Conservation (phyloP, 2,329 filamentous ascomycete genomes). For the Fusarium goolgardi region DNA sequence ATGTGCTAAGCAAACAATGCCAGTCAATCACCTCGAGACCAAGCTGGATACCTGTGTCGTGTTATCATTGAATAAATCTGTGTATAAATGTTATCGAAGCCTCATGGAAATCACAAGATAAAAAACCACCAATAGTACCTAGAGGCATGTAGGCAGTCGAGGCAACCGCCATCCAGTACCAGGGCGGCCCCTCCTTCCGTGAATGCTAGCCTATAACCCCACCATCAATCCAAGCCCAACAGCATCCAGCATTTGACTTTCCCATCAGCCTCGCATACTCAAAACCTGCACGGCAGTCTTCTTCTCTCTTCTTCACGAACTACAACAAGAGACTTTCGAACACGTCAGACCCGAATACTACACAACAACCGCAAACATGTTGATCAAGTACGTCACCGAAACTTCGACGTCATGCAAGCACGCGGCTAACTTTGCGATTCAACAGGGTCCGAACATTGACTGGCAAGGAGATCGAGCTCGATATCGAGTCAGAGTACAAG, state of each 20-base stretch:
- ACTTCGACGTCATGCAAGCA: slow-evolving; percentile 18
- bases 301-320: neutral
- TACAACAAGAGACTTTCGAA: neutral
- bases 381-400: slow-evolving; percentile 62
- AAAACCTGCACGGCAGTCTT: slow-evolving; percentile 10
- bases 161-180: slow-evolving; percentile 20
- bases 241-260: slow-evolving; percentile 24
- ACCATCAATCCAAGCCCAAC: slow-evolving; percentile 39
- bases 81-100: neutral
- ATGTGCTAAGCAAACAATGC: neutral
- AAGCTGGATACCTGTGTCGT: neutral
- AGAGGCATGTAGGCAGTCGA: neutral
- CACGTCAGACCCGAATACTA: neutral
- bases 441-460: slow-evolving; percentile 94
- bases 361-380: slow-evolving; percentile 49
- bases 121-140: neutral
- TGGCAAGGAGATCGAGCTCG: slow-evolving; percentile 98
- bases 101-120: neutral
- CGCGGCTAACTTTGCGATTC: slow-evolving; percentile 36
- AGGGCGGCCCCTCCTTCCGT: slow-evolving; percentile 38
- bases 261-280: slow-evolving; percentile 42
- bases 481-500: slow-evolving; percentile 95
- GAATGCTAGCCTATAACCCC: slow-evolving; percentile 37
- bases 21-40: neutral
- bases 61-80: neutral